Evolutionary conservation across 352 stramenopile genomes (phyloP).

Genomic region (Phytophthora fragariae): DNA sequence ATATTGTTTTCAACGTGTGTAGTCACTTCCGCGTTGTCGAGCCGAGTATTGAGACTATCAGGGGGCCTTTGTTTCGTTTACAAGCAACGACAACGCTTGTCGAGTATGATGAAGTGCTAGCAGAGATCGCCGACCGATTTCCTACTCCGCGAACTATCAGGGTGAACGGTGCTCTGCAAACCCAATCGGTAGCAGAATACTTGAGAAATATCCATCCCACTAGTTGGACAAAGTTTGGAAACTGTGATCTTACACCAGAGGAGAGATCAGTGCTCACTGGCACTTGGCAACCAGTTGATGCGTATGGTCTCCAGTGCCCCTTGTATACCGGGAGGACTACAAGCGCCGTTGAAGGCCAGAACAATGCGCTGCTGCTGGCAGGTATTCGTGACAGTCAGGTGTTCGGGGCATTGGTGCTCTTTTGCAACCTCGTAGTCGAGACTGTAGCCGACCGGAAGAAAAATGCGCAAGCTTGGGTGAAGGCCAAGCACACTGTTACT

Average conservation of each 20-base stretch:
- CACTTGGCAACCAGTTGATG: neutral
- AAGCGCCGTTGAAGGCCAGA: conserved; percentile 9
- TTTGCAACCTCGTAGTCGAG: neutral
- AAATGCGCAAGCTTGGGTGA: neutral
- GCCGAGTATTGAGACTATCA: too few relatives aligned
- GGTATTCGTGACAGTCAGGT: conserved; percentile 13
- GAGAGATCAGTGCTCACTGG: neutral
- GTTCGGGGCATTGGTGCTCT: neutral
- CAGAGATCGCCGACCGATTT: too few relatives aligned
- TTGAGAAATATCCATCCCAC: conserved; percentile 16
- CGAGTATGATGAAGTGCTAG: too few relatives aligned
- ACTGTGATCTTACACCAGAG: neutral
- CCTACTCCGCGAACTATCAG: neutral
- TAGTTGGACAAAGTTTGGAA: conserved; percentile 19
- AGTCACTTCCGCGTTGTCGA: too few relatives aligned
- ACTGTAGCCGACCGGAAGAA: neutral
- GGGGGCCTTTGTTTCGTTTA: too few relatives aligned
- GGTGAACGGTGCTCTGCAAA: neutral
- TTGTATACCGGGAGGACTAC: conserved; percentile 4
- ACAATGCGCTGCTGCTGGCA: neutral
- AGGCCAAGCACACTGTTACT: conserved; percentile 7
- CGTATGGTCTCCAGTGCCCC: conserved; percentile 3
- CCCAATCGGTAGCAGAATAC: neutral
- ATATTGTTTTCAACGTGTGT: too few relatives aligned
- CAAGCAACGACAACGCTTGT: too few relatives aligned